Evolutionary conservation across 345 rosid genomes (phyloP).

Genomic region (Citrus maxima): DNA sequence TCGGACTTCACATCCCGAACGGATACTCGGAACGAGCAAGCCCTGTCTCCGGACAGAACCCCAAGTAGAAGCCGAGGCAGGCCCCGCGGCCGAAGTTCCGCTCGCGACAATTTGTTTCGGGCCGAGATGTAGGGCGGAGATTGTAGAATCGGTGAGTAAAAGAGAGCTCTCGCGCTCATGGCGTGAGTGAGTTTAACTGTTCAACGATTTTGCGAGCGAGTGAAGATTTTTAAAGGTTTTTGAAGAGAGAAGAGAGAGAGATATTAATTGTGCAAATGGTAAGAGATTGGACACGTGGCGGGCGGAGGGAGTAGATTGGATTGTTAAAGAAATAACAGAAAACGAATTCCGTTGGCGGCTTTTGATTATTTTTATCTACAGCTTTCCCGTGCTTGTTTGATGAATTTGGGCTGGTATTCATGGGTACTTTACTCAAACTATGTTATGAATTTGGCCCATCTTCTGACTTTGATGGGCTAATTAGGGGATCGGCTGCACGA

Average conservation of each 20-base stretch:
- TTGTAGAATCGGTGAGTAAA: constrained; percentile 1
- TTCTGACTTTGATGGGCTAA: too few species aligned
- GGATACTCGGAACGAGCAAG: constrained; percentile 37
- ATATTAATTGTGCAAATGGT: constrained; percentile 46
- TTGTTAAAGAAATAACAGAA: constrained; percentile 29
- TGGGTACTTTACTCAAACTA: background rate
- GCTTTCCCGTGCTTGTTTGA: background rate
- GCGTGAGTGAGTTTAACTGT: constrained; percentile 14
- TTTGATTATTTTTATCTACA: background rate
- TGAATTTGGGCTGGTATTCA: background rate
- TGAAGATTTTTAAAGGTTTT: background rate
- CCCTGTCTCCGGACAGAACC: constrained; percentile 21
- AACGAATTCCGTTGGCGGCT: constrained; percentile 18
- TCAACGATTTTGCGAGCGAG: constrained; percentile 23
- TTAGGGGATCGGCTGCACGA: too few species aligned
- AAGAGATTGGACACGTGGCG: constrained; percentile 50
- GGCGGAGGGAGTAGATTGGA: constrained; percentile 2
- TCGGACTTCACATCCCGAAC: constrained; percentile 49
- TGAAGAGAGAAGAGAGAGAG: constrained; percentile 13
- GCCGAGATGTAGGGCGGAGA: constrained; percentile 23
- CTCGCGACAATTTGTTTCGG: constrained; percentile 14
- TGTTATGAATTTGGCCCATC: too few species aligned
- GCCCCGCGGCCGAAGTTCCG: constrained; percentile 10
- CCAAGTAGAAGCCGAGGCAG: constrained; percentile 21
- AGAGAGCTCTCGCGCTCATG: constrained; percentile 60